phyloP scores from a whole-genome alignment of 2,329 filamentous ascomycete species.

The Metarhizium anisopliae region DNA sequence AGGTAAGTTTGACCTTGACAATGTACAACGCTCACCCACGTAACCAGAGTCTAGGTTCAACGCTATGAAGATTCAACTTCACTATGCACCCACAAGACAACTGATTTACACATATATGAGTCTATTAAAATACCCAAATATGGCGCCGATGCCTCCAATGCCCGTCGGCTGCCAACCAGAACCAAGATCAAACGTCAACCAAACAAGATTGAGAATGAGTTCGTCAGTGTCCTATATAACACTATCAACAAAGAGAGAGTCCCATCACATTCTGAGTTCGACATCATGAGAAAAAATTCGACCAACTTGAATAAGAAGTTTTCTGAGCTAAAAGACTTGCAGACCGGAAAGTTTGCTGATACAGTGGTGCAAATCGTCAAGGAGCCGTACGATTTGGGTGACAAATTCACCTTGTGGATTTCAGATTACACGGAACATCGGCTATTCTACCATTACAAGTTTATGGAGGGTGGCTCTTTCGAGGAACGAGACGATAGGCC shows the following conservation, averaged over 20 bases:
- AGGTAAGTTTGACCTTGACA: slow-evolving; percentile 28
- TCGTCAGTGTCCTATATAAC: slow-evolving; percentile 40
- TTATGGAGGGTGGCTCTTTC: slow-evolving; percentile 19
- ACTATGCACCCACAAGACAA: slow-evolving; percentile 32
- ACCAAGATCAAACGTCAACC: slow-evolving; percentile 13
- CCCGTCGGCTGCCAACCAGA: slow-evolving; percentile 14
- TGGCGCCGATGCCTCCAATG: slow-evolving; percentile 26
- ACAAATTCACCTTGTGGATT: slow-evolving; percentile 57
- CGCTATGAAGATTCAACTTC: slow-evolving; percentile 24
- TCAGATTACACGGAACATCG: slow-evolving; percentile 75
- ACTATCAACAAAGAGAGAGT: slow-evolving; percentile 32
- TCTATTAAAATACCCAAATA: slow-evolving; percentile 20
- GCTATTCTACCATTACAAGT: slow-evolving; percentile 44
- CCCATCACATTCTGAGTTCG: slow-evolving; percentile 35
- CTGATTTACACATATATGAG: slow-evolving; percentile 36
- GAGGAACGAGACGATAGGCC: slow-evolving; percentile 40
- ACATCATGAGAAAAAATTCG: slow-evolving; percentile 27
- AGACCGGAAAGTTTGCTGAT: slow-evolving; percentile 51
- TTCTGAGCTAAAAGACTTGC: slow-evolving; percentile 54
- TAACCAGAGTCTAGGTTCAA: slow-evolving; percentile 30
- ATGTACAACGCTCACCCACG: not conserved
- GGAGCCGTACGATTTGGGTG: slow-evolving; percentile 32
- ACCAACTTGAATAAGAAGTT: slow-evolving; percentile 47
- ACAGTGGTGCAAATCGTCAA: slow-evolving; percentile 62
- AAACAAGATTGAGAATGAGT: slow-evolving; percentile 25